Percentiles rank a stretch among this genome's conserved stretches.
phyloP scores from a whole-genome alignment of 176 grass and related monocot species.

The Puccinellia tenuiflora region DNA sequence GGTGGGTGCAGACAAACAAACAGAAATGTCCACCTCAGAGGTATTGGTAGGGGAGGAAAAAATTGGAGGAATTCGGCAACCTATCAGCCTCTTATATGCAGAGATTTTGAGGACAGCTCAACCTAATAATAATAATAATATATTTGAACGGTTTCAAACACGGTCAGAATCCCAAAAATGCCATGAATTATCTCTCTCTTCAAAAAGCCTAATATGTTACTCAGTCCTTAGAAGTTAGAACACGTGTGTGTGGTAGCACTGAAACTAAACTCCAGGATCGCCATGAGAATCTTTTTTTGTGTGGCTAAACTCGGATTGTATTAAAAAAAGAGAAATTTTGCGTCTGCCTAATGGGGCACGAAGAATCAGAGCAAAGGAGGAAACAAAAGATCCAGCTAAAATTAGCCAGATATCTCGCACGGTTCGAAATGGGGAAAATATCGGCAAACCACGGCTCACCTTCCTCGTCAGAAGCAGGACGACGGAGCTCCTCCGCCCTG shows the following conservation, averaged over 20 bases:
- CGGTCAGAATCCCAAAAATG: conserved; percentile 16
- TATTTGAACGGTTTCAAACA: not conserved
- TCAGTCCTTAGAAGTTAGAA: not conserved
- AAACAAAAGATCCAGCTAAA: conserved; percentile 15
- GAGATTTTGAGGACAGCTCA: not conserved
- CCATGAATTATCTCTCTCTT: not conserved
- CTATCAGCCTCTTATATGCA: conserved; percentile 7
- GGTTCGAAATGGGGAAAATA: not conserved
- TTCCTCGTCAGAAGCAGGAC: conserved; percentile 32
- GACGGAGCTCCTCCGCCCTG: not conserved
- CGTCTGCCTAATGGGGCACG: not conserved
- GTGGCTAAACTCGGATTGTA: not conserved
- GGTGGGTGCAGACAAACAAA: conserved; percentile 3
- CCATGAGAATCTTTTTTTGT: not conserved
- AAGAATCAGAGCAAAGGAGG: not conserved
- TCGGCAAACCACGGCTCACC: conserved; percentile 21
- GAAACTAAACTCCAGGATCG: not conserved
- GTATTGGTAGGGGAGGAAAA: conserved; percentile 19
- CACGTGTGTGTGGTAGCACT: not conserved
- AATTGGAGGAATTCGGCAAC: conserved; percentile 23
- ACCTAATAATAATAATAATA: not conserved
- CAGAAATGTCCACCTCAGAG: conserved; percentile 31
- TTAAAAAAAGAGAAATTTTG: not conserved
- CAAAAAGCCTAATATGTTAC: not conserved
- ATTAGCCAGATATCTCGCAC: not conserved